Evolutionary conservation across 2,329 filamentous ascomycete species (phyloP), one percentile per base, ranked within the genome.

Genomic region (Didymella lethalis): DNA sequence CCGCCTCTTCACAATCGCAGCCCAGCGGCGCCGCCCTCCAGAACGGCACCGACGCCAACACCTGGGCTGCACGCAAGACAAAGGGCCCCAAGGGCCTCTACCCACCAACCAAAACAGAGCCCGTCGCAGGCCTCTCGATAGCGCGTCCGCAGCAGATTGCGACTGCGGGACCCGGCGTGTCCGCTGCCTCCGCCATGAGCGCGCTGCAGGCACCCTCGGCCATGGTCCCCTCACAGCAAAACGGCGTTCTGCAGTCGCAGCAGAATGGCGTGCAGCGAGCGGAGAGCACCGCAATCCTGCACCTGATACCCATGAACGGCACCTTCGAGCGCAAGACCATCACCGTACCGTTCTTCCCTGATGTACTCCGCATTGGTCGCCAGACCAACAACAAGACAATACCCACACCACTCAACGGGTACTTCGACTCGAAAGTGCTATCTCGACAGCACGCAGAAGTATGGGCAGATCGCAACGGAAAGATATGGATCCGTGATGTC

Each of bases 311-410:
- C 0, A 87, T 98, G 71, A 99, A 99, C 73, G 92, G 92, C 58
- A 98, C 94, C 1, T 99, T 99, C 75, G 95, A 98, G 77, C 89
- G 93, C 71, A 99, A 99, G 80, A 95, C 93, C 43, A 98, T 99
- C 68, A 91, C 86, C 32, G 92, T 99, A 2, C 95, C 95, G 0
- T 97, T 91, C 75, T 91, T 87, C 64, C 95, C 95, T n/a, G 94
- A 98, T n/a, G 90, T 91, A 40, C 83, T 99, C 48, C 89, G 93
- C 63, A 97, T 99, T 72, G 95, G 95, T 44, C 90, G 95, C 47
- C 95, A 99, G 79, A 99, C 95, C 20, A 99, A 99, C 77, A 91
- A 92, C 65, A 98, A 97, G 79, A 98, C 95, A 0, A 86, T 96
- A 12, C 95, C 95, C 0, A 97, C 93, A 0, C 88, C 92, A 0